A percentile compares a stretch with the other conserved stretches of the same genome.
phyloP scores from a whole-genome alignment of 2,329 filamentous ascomycete species.

The Parascedosporium putredinis region DNA sequence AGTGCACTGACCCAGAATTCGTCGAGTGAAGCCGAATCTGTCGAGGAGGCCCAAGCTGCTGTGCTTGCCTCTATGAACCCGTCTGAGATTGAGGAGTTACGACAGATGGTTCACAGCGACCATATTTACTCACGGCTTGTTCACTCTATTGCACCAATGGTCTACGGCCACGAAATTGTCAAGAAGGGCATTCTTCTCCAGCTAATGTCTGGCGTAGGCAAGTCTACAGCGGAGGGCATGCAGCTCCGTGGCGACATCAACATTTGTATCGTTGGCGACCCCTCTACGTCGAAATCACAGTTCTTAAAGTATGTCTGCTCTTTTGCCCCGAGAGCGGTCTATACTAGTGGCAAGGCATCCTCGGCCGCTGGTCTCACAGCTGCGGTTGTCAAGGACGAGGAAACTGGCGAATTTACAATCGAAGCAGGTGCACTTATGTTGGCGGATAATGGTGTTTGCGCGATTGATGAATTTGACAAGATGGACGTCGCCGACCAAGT shows the following conservation, averaged over 20 bases:
- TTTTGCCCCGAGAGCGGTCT: slow-evolving; percentile 91
- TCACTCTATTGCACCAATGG: slow-evolving; percentile 89
- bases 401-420: slow-evolving; percentile 97
- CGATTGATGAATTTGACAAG: slow-evolving; percentile 99
- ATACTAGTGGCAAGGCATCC: slow-evolving; percentile 95
- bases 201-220: slow-evolving; percentile 90
- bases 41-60: slow-evolving; percentile 79
- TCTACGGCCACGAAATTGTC: slow-evolving; percentile 93
- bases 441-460: slow-evolving; percentile 92
- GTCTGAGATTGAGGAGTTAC: slow-evolving; percentile 82
- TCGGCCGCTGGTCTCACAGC: slow-evolving; percentile 95
- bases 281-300: slow-evolving; percentile 93
- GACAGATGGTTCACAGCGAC: slow-evolving; percentile 86
- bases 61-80: slow-evolving; percentile 78
- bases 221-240: slow-evolving; percentile 89
- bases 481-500: slow-evolving; percentile 98
- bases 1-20: slow-evolving; percentile 55
- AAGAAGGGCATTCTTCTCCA: slow-evolving; percentile 95
- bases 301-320: slow-evolving; percentile 98
- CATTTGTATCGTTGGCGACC: slow-evolving; percentile 95
- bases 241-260: slow-evolving; percentile 94
- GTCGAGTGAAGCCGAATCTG: slow-evolving; percentile 50
- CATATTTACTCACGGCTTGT: slow-evolving; percentile 92
- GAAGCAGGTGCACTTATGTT: slow-evolving; percentile 97
- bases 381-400: slow-evolving; percentile 93